Percentiles rank a stretch among this genome's conserved stretches.
phyloP scores from a whole-genome alignment of 2,329 filamentous ascomycete species.

The Xenoacremonium recifei region DNA sequence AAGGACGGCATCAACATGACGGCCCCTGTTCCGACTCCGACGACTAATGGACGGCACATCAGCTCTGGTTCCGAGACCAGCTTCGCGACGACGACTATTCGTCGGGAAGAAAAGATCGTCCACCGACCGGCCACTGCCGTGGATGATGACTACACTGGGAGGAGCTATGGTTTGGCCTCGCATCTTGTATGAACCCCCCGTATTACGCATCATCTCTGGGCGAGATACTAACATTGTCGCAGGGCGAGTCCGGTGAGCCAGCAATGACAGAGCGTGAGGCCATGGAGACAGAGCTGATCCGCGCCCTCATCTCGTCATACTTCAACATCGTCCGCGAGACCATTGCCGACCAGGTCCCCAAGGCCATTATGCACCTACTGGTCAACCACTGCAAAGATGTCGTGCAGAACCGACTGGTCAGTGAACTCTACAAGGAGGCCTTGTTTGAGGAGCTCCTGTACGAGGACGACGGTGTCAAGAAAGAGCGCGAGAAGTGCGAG shows the following conservation, averaged over 20 bases:
- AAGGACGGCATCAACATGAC: conserved; percentile 68
- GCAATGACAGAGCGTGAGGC: conserved; percentile 93
- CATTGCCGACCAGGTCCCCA: conserved; percentile 98
- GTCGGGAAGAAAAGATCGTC: conserved; percentile 62
- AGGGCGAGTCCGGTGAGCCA: conserved; percentile 68
- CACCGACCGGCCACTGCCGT: conserved; percentile 47
- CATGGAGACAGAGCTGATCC: conserved; percentile 96
- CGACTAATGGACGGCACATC: conserved; percentile 58
- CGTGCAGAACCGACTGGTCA: conserved; percentile 94
- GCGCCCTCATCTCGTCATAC: conserved; percentile 94
- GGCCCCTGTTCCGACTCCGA: conserved; percentile 35
- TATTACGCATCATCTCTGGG: conserved; percentile 10
- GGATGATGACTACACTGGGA: conserved; percentile 40
- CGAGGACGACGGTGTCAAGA: conserved; percentile 96
- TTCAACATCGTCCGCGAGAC: conserved; percentile 99
- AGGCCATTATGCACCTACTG: conserved; percentile 97
- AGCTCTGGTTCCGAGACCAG: conserved; percentile 78
- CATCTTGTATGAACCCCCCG: conserved; percentile 55
- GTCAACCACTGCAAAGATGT: conserved; percentile 99
- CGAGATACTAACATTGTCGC: conserved; percentile 20
- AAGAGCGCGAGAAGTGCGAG: conserved; percentile 97
- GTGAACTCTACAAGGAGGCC: conserved; percentile 88
- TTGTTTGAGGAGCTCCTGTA: conserved; percentile 92
- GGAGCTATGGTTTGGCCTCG: conserved; percentile 42
- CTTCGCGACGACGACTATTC: conserved; percentile 81